These are phyloP conservation scores for Eucalyptus leucophloia DNA, from an alignment of 345 rosid species.

Conservation along the genomic window DNA sequence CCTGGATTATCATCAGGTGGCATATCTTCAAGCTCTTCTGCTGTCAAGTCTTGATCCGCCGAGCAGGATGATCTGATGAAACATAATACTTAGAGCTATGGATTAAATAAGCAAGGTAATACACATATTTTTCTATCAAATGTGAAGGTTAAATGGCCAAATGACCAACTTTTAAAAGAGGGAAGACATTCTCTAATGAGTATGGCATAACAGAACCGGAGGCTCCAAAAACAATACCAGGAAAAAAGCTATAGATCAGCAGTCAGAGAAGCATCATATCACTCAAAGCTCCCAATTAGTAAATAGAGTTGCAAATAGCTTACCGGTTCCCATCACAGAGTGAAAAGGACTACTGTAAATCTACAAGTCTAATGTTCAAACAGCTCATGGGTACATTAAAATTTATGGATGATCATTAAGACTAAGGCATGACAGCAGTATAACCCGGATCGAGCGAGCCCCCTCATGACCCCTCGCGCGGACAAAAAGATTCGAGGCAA, in stretches of 20 bases:
- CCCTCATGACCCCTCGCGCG: not conserved
- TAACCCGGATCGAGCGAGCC: not conserved
- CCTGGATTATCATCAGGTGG: conserved; percentile 30
- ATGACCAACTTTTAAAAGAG: not conserved
- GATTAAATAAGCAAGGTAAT: not conserved
- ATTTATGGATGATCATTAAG: not conserved
- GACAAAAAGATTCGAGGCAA: not conserved
- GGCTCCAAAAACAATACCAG: not conserved
- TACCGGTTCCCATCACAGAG: not conserved
- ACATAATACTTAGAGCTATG: not conserved
- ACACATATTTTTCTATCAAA: not conserved
- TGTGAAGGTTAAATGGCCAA: not conserved
- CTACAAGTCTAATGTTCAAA: not conserved
- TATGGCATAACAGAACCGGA: not conserved
- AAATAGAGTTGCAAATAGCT: not conserved
- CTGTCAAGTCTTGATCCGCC: conserved; percentile 39
- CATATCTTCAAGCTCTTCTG: conserved; percentile 51
- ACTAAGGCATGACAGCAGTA: not conserved
- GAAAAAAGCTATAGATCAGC: not conserved
- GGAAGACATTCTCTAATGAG: not conserved
- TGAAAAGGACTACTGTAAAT: not conserved
- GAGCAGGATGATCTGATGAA: conserved; percentile 42
- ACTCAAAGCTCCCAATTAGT: not conserved
- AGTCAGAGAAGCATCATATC: not conserved
- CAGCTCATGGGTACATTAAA: not conserved